Evolutionary conservation across 495 filamentous ascomycete genomes (phyloP).

Genomic region (Penicillium ochrochloron): DNA sequence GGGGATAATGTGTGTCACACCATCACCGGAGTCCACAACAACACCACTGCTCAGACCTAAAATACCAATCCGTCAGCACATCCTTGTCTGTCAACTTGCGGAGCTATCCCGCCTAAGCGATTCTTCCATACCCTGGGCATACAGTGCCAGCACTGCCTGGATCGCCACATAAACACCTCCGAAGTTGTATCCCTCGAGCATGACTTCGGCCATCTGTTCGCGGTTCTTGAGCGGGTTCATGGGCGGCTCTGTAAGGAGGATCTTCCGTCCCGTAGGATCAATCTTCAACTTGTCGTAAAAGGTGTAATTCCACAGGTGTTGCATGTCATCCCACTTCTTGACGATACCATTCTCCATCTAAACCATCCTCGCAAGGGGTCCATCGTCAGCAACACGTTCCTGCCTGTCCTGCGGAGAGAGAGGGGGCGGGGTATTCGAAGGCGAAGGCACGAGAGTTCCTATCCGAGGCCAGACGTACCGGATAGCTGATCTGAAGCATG

Average conservation of each 20-base stretch:
- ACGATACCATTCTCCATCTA: constrained; percentile 99
- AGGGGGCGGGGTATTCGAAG: constrained; percentile 24
- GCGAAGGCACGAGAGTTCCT: constrained; percentile 28
- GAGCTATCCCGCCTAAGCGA: background rate
- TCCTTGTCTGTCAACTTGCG: constrained; percentile 3
- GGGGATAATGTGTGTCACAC: constrained; percentile 97
- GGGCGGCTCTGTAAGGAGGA: constrained; percentile 95
- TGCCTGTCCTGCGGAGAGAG: constrained; percentile 24
- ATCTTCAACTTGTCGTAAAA: constrained; percentile 96
- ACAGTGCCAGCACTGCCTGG: constrained; percentile 95
- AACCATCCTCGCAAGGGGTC: constrained; percentile 12
- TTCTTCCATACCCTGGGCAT: constrained; percentile 78
- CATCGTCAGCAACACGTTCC: constrained; percentile 33
- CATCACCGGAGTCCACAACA: constrained; percentile 96
- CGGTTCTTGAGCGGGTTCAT: constrained; percentile 97
- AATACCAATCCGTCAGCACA: constrained; percentile 21
- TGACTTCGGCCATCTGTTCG: constrained; percentile 96
- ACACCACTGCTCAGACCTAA: constrained; percentile 91
- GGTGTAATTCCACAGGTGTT: constrained; percentile 98
- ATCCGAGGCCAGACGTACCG: constrained; percentile 57
- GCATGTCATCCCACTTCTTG: constrained; percentile 99
- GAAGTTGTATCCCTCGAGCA: constrained; percentile 97
- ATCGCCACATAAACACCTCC: constrained; percentile 98
- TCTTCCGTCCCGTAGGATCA: constrained; percentile 90
- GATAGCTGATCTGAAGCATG: constrained; percentile 97